These are phyloP conservation scores for Leishmania major DNA, from an alignment of 208 protist genomes.

Conservation along the genomic window DNA sequence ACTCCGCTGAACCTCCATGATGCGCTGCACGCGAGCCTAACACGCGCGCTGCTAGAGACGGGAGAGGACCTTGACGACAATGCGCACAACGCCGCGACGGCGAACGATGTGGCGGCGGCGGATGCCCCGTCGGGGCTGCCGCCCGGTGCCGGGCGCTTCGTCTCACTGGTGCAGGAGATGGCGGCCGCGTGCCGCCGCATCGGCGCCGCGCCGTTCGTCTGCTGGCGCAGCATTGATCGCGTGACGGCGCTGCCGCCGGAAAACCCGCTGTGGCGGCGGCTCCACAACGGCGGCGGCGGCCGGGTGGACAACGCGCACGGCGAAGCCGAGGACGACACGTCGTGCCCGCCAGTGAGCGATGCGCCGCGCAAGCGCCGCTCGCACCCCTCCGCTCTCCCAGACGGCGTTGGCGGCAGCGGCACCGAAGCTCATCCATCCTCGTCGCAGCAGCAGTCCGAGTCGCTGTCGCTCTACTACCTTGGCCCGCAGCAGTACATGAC, in stretches of 20 bases:
- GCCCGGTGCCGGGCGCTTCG: constrained; percentile 16
- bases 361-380: not conserved
- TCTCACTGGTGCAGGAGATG: constrained; percentile 35
- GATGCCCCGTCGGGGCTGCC: not conserved
- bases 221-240: constrained; percentile 32
- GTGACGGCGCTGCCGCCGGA: constrained; percentile 19
- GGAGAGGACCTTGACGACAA: not conserved
- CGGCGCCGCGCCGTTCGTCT: constrained; percentile 16
- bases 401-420: not conserved
- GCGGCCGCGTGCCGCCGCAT: constrained; percentile 22
- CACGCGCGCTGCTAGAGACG: not conserved
- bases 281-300: not conserved
- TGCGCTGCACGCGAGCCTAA: not conserved
- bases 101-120: not conserved
- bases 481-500: constrained; percentile 54
- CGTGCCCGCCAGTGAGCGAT: not conserved
- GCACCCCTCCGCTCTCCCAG: not conserved
- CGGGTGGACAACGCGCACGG: constrained; percentile 12
- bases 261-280: not conserved
- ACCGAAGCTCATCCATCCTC: not conserved
- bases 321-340: constrained; percentile 24
- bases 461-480: constrained; percentile 40
- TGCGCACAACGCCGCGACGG: not conserved
- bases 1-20: not conserved
- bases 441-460: constrained; percentile 4